A percentile compares a stretch with the other conserved stretches of the same genome.
Conservation (phyloP, 306 rosid species). For the Hippophae rhamnoides region DNA sequence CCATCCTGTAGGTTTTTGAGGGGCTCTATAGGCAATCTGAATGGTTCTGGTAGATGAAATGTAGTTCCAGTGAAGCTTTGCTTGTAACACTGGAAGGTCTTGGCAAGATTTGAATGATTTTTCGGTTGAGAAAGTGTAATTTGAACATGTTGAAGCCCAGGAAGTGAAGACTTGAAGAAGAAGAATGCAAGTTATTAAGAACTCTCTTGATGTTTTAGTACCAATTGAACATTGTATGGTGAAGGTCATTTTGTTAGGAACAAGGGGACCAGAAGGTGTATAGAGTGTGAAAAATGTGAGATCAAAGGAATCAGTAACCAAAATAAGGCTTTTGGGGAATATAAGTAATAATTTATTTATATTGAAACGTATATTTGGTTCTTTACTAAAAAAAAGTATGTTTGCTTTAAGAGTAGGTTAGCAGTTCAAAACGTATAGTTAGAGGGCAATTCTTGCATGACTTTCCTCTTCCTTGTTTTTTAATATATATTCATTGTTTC, state of each 20-base stretch:
- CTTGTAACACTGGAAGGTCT: conserved; percentile 13
- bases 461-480: no score
- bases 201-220: neutral
- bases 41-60: conserved; percentile 18
- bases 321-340: no score
- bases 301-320: no score
- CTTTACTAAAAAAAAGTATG: no score
- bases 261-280: no score
- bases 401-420: no score
- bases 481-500: no score
- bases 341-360: no score
- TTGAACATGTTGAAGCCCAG: conserved; percentile 11
- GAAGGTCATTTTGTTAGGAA: neutral
- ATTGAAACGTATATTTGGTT: no score
- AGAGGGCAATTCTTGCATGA: no score
- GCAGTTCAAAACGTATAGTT: no score
- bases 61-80: conserved; percentile 20
- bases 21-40: conserved; percentile 9
- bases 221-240: neutral
- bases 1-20: conserved; percentile 15
- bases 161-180: conserved; percentile 1
- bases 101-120: conserved; percentile 14
- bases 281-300: no score
- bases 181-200: conserved; percentile 2
- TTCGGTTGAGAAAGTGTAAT: conserved; percentile 1